Evolutionary conservation across 2,329 filamentous ascomycete species (phyloP).

Genomic region (Neofusicoccum sp.): DNA sequence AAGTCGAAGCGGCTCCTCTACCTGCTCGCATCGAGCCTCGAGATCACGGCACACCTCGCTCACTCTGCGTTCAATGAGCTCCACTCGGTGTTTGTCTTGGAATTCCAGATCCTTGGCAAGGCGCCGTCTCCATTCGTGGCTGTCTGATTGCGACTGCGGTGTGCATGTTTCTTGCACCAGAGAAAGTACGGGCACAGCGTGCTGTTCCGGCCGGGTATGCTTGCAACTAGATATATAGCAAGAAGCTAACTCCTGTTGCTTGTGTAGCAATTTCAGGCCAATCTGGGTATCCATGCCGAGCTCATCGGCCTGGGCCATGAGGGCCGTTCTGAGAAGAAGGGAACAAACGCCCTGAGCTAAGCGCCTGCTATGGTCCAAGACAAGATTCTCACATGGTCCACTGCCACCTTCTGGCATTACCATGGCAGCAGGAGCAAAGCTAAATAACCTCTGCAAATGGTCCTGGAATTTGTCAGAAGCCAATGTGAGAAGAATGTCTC

Average conservation of each 20-base stretch:
- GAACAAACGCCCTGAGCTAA: constrained; percentile 32
- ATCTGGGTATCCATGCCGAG: constrained; percentile 26
- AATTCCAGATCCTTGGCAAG: constrained; percentile 48
- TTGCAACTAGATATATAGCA: constrained; percentile 24
- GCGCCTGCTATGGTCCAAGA: constrained; percentile 23
- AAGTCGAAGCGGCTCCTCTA: constrained; percentile 56
- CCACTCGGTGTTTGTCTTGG: constrained; percentile 44
- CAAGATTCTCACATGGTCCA: constrained; percentile 26
- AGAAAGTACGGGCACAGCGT: constrained; percentile 23
- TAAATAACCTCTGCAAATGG: constrained; percentile 28
- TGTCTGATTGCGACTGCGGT: constrained; percentile 33
- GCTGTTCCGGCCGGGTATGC: constrained; percentile 22
- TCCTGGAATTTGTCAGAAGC: constrained; percentile 31
- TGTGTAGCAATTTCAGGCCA: constrained; percentile 30
- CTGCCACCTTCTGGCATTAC: neutral
- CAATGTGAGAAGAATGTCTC: constrained; percentile 30
- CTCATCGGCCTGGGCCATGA: constrained; percentile 28
- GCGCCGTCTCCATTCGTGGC: constrained; percentile 53
- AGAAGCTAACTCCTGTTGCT: constrained; percentile 30
- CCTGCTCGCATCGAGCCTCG: constrained; percentile 57
- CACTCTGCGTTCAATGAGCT: constrained; percentile 53
- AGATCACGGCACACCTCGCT: constrained; percentile 58
- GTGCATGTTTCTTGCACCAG: constrained; percentile 45
- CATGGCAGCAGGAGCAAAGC: neutral
- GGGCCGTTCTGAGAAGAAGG: constrained; percentile 32